Base-by-base conservation (phyloP, 1,139 yeast species). In the Debaryomyces coudertii region DNA sequence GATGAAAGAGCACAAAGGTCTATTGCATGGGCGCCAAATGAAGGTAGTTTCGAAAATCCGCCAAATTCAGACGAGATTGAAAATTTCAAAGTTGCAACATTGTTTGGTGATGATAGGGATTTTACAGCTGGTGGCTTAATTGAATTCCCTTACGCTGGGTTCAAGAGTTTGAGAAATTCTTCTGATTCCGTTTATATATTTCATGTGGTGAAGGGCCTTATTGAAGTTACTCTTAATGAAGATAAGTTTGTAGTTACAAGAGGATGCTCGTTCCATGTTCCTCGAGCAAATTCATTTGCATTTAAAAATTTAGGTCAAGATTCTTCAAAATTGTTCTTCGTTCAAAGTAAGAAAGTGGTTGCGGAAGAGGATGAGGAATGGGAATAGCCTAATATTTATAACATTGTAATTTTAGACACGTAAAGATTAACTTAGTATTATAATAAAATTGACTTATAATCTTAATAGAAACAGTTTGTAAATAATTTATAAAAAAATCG, bases 221-320 rank as follows among this genome's bases (percentile, higher is more conserved):
- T 89, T 11, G 89, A 88, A 57, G 92, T 88, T 2, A 78, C 81
- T 1, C 56, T 92, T 7, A 79, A 83, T 36, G 81, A 80, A 7
- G 74, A 74, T 23, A 73, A 69, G 18, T 88, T 92, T 58, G 69
- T 82, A 5, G 87, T 85, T 7, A 76, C 81, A 0, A 71, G 77
- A 50, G 97, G 96, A 1, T 87, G 96, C 47, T 80, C 93, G 1
- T 85, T 90, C 57, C 88, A 87, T 54, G 77, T 90, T 2, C 97
- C 97, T 0, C 77, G 86, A 66, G 86, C 85, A 4, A 89, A 87
- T 58, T 74, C 76, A 41, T 90, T 88, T 62, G 79, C 87, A 47
- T 71, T 87, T 61, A 69, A 73, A 49, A 82, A 89, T 58, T 71
- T 73, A 36, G 87, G 90, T 0, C 69, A 71, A 42, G 72, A 69